A percentile compares a stretch with the other conserved stretches of the same genome.
Conservation (phyloP, 176 grass and related monocot genomes). For the Zea mays region Zm-B73-REFERENCE-NAM-5.0 NC_050100.1:195426001-195426500, state of each 20-base stretch:
- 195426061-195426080: not conserved
- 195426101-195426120: conserved; percentile 45
- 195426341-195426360: not conserved
- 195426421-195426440: too few relatives aligned
- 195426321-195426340: not conserved
- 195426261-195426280: conserved; percentile 20
- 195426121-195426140: conserved; percentile 25
- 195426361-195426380: too few relatives aligned
- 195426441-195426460: too few relatives aligned
- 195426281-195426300: not conserved
- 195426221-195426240: conserved; percentile 3
- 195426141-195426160: not conserved
- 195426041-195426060: conserved; percentile 26
- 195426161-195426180: not conserved
- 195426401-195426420: too few relatives aligned
- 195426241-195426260: conserved; percentile 12
- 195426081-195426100: conserved; percentile 42
- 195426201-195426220: conserved; percentile 19
- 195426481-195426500: too few relatives aligned
- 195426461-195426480: too few relatives aligned
- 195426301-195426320: not conserved
- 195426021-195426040: conserved; percentile 56
- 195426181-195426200: conserved; percentile 37
- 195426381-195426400: too few relatives aligned
- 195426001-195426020: conserved; percentile 43